Evolutionary conservation across 208 protist species (phyloP), one percentile per base, ranked within the genome.

Genomic region (Crithidia expoeki): DNA sequence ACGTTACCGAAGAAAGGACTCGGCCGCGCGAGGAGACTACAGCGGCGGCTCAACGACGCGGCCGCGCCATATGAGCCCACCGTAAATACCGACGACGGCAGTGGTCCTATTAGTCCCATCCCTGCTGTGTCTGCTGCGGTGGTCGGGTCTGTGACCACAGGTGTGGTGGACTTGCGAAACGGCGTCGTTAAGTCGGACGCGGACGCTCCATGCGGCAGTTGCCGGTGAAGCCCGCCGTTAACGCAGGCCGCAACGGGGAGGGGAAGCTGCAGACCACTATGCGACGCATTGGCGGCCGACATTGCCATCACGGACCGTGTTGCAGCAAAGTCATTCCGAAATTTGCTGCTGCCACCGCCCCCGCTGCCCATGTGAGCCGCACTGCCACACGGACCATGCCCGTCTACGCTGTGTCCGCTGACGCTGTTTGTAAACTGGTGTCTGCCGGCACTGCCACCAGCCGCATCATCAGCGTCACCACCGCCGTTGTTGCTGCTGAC

Each of bases 51-150:
- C 17, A 70, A 32, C 32, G 70, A 51, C n/a, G 52, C 70, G 2
- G 55, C 56, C 19, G 44, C 47, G 21, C 47, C 58, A 21, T 56
- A 52, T 25, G 70, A 70, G n/a, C 70, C 62, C 23, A 58, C 55
- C n/a, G 55, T 46, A n/a, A 59, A 23, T 33, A 57, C 34, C 21
- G 49, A 32, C 44, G 61, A 27, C 2, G 61, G n/a, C 40, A 3
- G 46, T 32, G 16, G 42, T 12, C 16, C 10, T 42, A 12, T 14
- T 1, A 52, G 4, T 49, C 40, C 59, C 40, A n/a, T 32, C 27
- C 25, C 28, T 28, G 59, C 11, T 23, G 23, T 12, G 36, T 0
- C 12, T 4, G 56, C 30, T 5, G 56, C 36, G 56, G 34, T 63
- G 19, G n/a, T 58, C 1, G 30, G 3, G 17, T 10, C 52, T 3